A percentile compares a stretch with the other conserved stretches of the same genome.
Evolutionary conservation across 306 rosid genomes (phyloP).

Genomic region (Quillaja saponaria): DNA sequence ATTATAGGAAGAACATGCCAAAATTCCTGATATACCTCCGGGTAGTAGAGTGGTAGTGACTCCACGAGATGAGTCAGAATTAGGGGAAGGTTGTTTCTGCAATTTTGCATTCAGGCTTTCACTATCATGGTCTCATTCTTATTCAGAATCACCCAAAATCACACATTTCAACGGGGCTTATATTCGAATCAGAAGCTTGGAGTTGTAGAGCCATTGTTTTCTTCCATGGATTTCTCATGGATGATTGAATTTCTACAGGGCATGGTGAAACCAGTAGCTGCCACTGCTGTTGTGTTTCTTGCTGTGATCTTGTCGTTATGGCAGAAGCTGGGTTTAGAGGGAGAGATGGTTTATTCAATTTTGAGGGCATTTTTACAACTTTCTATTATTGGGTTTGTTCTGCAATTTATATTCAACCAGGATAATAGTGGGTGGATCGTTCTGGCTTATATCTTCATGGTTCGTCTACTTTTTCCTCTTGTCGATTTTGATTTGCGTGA

Average conservation of each 20-base stretch:
- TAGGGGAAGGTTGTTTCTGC: conserved; percentile 28
- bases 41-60: background rate
- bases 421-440: conserved; percentile 69
- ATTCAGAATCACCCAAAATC: conserved; percentile 19
- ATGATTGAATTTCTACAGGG: conserved; percentile 59
- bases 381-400: conserved; percentile 82
- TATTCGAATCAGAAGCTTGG: background rate
- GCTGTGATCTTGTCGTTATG: conserved; percentile 62
- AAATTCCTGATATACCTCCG: background rate
- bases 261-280: conserved; percentile 75
- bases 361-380: conserved; percentile 82
- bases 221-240: conserved; percentile 52
- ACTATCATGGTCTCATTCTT: conserved; percentile 23
- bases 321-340: conserved; percentile 70
- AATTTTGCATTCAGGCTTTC: no score
- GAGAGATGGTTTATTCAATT: conserved; percentile 71
- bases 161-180: conserved; percentile 5
- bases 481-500: conserved; percentile 8
- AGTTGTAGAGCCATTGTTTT: background rate
- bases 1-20: background rate
- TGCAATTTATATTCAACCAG: conserved; percentile 80
- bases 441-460: conserved; percentile 93
- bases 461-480: conserved; percentile 8
- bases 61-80: conserved; percentile 26
- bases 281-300: conserved; percentile 62